These are phyloP conservation scores for Fusarium coicis DNA, from an alignment of 2,329 filamentous ascomycete species.

Conservation along the genomic window DNA sequence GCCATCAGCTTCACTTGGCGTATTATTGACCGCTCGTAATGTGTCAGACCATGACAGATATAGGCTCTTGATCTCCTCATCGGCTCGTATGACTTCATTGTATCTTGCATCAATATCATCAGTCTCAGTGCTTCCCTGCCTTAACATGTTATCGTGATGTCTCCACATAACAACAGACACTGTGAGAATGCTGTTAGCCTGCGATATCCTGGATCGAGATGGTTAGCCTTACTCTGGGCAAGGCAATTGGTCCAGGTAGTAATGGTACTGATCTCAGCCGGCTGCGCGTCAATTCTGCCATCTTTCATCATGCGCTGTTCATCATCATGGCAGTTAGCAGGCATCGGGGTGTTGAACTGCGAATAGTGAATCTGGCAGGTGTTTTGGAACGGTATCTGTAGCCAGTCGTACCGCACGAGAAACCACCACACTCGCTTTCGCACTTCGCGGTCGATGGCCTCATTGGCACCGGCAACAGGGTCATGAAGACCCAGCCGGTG, in stretches of 20 bases:
- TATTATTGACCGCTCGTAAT: not conserved
- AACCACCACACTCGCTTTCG: constrained; percentile 4
- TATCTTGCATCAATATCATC: not conserved
- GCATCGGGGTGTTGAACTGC: not conserved
- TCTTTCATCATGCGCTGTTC: not conserved
- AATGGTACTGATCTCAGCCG: not conserved
- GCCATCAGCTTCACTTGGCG: not conserved
- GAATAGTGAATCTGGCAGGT: not conserved
- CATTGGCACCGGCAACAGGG: accelerated
- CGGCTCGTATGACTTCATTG: not conserved
- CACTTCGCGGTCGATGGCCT: not conserved
- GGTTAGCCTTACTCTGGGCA: not conserved
- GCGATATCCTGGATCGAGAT: accelerated
- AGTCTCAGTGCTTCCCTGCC: accelerated
- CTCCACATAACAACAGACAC: not conserved
- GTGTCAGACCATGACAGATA: not conserved
- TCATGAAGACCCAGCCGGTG: not conserved
- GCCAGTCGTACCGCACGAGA: constrained; percentile 9
- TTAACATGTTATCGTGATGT: not conserved
- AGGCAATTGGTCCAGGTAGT: not conserved
- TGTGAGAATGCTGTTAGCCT: not conserved
- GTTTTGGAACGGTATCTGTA: constrained; percentile 5
- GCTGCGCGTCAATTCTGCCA: accelerated
- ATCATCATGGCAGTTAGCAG: not conserved
- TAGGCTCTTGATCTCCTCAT: not conserved